Conservation (phyloP, 73 alveolate genomes). For the Stentor roeselii region DNA sequence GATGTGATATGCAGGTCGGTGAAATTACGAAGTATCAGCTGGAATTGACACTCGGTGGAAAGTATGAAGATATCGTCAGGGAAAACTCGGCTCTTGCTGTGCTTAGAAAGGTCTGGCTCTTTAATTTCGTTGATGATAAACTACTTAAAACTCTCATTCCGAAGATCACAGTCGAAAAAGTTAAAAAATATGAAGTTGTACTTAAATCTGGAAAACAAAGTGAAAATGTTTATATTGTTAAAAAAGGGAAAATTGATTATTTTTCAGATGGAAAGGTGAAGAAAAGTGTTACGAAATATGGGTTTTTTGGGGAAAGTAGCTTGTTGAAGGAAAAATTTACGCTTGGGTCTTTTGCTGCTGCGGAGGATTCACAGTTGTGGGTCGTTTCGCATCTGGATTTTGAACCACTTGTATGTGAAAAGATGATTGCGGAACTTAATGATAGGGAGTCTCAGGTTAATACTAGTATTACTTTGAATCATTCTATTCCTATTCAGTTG, state of each 20-base stretch:
- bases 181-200: neutral
- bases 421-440: neutral
- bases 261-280: neutral
- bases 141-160: neutral
- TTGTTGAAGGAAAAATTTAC: neutral
- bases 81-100: neutral
- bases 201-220: neutral
- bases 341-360: neutral
- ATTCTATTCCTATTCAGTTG: neutral
- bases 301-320: constrained; percentile 13
- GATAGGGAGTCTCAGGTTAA: neutral
- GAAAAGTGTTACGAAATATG: neutral
- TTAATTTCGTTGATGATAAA: neutral
- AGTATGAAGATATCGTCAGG: neutral
- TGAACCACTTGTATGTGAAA: neutral
- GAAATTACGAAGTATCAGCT: neutral
- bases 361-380: neutral
- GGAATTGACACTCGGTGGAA: constrained; percentile 15
- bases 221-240: neutral
- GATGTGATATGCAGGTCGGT: neutral
- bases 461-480: neutral
- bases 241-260: constrained; percentile 10
- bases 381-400: neutral
- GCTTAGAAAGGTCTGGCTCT: neutral
- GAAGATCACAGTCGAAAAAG: neutral